Evolutionary conservation across 208 protist species (phyloP).

Genomic region (Trypanosoma congolense): DNA sequence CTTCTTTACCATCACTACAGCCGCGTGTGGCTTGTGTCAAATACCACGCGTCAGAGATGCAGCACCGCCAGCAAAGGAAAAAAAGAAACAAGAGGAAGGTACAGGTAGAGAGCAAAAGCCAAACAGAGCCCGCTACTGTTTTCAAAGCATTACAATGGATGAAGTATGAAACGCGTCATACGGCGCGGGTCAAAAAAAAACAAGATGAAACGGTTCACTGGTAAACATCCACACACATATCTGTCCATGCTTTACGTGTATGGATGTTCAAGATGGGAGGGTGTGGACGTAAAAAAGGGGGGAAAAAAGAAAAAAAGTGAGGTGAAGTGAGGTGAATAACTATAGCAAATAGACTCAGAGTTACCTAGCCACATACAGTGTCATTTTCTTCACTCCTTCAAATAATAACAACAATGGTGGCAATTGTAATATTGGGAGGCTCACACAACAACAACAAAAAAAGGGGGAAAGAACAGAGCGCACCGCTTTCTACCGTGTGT

Average conservation of each 20-base stretch:
- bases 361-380: too few relatives aligned
- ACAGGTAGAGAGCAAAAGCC: constrained; percentile 11
- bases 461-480: constrained; percentile 4
- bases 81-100: too few relatives aligned
- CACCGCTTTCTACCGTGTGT: too few relatives aligned
- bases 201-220: constrained; percentile 5
- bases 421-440: too few relatives aligned
- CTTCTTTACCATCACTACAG: too few relatives aligned
- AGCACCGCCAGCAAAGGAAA: too few relatives aligned
- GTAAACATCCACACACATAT: background rate
- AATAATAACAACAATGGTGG: too few relatives aligned
- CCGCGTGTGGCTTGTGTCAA: too few relatives aligned
- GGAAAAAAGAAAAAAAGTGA: background rate
- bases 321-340: background rate
- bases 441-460: constrained; percentile 10
- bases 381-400: too few relatives aligned
- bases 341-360: too few relatives aligned
- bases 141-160: too few relatives aligned
- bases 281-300: background rate
- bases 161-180: constrained; percentile 8
- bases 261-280: background rate
- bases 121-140: constrained; percentile 1
- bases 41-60: too few relatives aligned
- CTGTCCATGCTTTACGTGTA: background rate
- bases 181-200: constrained; percentile 19